Evolutionary conservation across 2,329 filamentous ascomycete species (phyloP), one percentile per base, ranked within the genome.

Genomic region (Penicillium sp.): DNA sequence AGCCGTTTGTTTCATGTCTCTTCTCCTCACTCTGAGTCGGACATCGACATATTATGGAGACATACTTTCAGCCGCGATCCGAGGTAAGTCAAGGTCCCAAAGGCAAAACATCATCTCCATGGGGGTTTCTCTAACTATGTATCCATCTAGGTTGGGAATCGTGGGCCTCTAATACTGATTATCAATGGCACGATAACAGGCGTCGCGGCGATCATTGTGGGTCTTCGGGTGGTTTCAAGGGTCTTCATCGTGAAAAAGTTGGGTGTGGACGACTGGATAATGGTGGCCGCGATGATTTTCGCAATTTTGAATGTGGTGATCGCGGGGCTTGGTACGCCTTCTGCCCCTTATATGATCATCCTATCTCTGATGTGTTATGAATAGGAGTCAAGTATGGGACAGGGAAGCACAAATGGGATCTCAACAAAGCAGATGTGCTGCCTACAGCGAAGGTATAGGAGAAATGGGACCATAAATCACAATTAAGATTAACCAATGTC

Each of bases 141-240:
- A 21, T 60, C 16, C 53, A 58, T 58, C 16, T 55, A 60, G 27
- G 16, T 50, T 23, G 47, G 40, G n/a, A 21, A 50, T n/a, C 47
- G 47, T 40, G 47, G 47, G 11, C 36, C 47, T 23, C 2, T 40
- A 16, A 11, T 50, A 36, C 36, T 50, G 36, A 50, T 51, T 21
- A 59, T 60, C 51, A 60, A 60, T 31, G 25, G 47, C 34, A 50
- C 47, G n/a, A n/a, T 50, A n/a, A 50, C 47, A 9, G 47, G 36
- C 13, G 1, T 50, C 8, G 47, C 47, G 25, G 34, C 36, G 10
- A 16, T 50, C 25, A 50, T 50, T 40, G 47, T 50, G 36, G 25
- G 36, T 11, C 47, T 50, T 23, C 47, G 47, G 2, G 25, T n/a
- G 25, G 29, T 50, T 16, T 50, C 47, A 23, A 50, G 47, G 36